Evolutionary conservation across 345 rosid genomes (phyloP), one percentile per base, ranked within the genome.

Genomic region (Bruguiera gymnorhiza): DNA sequence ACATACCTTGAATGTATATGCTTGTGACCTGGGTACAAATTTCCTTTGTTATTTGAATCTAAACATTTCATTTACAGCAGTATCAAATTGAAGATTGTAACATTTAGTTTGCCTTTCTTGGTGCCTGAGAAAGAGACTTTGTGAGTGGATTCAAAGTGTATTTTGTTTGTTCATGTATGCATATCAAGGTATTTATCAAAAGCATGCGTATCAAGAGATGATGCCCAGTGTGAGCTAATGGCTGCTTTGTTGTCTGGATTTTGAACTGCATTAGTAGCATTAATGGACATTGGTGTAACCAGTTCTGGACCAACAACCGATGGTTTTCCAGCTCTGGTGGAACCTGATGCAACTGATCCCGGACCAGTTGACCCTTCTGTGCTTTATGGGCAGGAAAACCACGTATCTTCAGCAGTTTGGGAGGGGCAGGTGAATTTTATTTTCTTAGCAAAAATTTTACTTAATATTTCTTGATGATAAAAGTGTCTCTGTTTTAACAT

Each of bases 301-400:
- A 62, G 67, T 57, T 76, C 73, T 21, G 80, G 78, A 39, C 80
- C 82, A n/a, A 30, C 80, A 18, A 24, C 65, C 34, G 78, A 73
- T 62, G 72, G 69, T 65, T 74, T 71, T 10, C 72, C 78, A 32
- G 88, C 88, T 21, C 86, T 68, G 32, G 32, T 23, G 2, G 51
- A 70, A 23, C 8, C 74, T 73, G 76, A 73, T 74, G 56, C 30
- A 16, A 64, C 86, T 15, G 87, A 81, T 85, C 96, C 92, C 56
- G 91, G 96, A 37, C 96, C 96, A 21, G 54, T 89, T 62, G 86
- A 86, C 70, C 81, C 77, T 37, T 66, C 75, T 75, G 75, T 87
- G 5, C 75, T 76, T 21, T 76, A 70, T 48, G 79, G 70, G 66
- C 79, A 76, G 62, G 75, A 76, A 19, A 70, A 70, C 51, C 79